These are phyloP conservation scores for Apiosordaria backusii DNA, from an alignment of 495 filamentous ascomycete species.

Conservation along the genomic window DNA sequence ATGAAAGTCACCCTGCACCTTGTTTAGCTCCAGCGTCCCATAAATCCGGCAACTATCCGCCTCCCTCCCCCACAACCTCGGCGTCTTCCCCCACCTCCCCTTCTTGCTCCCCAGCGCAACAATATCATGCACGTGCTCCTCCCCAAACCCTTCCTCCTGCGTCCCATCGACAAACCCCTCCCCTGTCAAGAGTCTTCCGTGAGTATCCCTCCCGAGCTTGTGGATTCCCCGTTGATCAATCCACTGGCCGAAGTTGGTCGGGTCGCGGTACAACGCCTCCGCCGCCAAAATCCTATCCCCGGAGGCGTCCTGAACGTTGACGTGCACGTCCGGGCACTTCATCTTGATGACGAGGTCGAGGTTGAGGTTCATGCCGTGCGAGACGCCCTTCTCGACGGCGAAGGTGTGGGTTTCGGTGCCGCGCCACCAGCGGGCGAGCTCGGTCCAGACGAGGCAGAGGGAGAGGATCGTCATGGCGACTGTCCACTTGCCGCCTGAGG, in stretches of 20 bases:
- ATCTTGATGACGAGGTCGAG: slow-evolving; percentile 91
- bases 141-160: slow-evolving; percentile 57
- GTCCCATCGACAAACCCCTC: slow-evolving; percentile 49
- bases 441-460: slow-evolving; percentile 66
- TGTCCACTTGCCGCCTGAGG: slow-evolving; percentile 90
- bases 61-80: slow-evolving; percentile 55
- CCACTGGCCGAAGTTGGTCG: slow-evolving; percentile 79
- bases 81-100: slow-evolving; percentile 68
- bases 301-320: slow-evolving; percentile 96
- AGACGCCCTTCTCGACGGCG: slow-evolving; percentile 88
- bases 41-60: slow-evolving; percentile 76
- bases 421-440: slow-evolving; percentile 76
- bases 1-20: slow-evolving; percentile 97
- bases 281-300: slow-evolving; percentile 88
- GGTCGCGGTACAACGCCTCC: slow-evolving; percentile 66
- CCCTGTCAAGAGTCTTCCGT: slow-evolving; percentile 48
- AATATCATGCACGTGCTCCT: slow-evolving; percentile 73
- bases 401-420: slow-evolving; percentile 85
- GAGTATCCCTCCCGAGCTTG: slow-evolving; percentile 51
- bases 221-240: slow-evolving; percentile 68
- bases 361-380: slow-evolving; percentile 87
- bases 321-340: slow-evolving; percentile 79
- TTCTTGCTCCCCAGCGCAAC: slow-evolving; percentile 55
- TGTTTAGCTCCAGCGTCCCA: slow-evolving; percentile 86
- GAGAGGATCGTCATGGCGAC: slow-evolving; percentile 71